Evolutionary conservation across 305 asterid species (phyloP).

Genomic region (Vinca major): DNA sequence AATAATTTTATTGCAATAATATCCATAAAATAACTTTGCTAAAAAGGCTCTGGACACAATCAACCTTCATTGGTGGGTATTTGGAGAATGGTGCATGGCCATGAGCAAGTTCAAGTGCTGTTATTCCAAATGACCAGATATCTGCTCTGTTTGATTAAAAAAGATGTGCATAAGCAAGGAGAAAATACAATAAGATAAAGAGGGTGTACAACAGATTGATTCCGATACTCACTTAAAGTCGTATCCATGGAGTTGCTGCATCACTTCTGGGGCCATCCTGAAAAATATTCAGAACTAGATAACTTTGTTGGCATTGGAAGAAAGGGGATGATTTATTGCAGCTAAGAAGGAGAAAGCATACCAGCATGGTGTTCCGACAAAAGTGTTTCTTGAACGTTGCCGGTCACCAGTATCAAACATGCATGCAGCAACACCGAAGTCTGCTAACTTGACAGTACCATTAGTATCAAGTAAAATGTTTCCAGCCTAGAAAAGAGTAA

Average conservation of each 20-base stretch:
- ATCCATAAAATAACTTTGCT: constrained; percentile 1
- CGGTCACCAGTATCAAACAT: constrained; percentile 96
- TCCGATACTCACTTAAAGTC: constrained; percentile 32
- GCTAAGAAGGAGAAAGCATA: constrained; percentile 24
- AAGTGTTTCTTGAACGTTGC: constrained; percentile 84
- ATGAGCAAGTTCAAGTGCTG: constrained; percentile 99
- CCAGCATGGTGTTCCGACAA: constrained; percentile 99
- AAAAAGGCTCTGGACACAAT: constrained; percentile 13
- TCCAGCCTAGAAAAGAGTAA: constrained; percentile 58
- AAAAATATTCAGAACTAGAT: constrained; percentile 11
- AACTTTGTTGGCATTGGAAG: not conserved
- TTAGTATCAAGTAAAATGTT: constrained; percentile 72
- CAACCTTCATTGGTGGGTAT: constrained; percentile 98
- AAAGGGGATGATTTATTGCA: not conserved
- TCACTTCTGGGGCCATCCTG: constrained; percentile 48
- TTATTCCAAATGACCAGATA: constrained; percentile 97
- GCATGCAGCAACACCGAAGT: constrained; percentile 92
- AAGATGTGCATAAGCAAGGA: not conserved
- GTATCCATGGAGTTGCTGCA: constrained; percentile 43
- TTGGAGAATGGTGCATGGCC: constrained; percentile 99
- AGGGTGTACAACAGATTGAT: constrained; percentile 6
- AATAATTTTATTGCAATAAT: not conserved
- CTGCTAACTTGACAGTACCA: constrained; percentile 77
- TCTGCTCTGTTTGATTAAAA: constrained; percentile 65
- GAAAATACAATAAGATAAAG: constrained; percentile 9